A percentile compares a stretch with the other conserved stretches of the same genome.
Evolutionary conservation across 2,329 filamentous ascomycete species (phyloP).

Genomic region (Metarhizium guizhouense): DNA sequence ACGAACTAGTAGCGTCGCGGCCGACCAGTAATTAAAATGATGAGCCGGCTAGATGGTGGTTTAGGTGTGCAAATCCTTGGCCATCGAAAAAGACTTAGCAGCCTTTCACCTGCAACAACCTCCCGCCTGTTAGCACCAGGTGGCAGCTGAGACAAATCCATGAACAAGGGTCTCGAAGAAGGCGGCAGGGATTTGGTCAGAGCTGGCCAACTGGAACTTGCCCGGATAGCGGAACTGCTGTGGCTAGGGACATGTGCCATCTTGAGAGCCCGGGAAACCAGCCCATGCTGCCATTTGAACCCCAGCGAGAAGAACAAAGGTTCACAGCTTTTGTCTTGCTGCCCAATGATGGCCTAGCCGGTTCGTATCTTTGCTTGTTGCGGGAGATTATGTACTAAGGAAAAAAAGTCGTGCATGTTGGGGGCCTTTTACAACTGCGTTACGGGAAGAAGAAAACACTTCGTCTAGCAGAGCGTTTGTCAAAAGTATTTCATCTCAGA

Average conservation of each 20-base stretch:
- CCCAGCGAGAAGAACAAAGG: slow-evolving; percentile 8
- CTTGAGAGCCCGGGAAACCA: not conserved
- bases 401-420: not conserved
- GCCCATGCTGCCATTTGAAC: slow-evolving; percentile 7
- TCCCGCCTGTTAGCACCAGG: not conserved
- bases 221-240: slow-evolving; percentile 25
- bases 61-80: not conserved
- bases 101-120: not conserved
- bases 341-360: slow-evolving; percentile 18
- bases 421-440: not conserved
- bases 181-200: slow-evolving; percentile 14
- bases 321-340: slow-evolving; percentile 16
- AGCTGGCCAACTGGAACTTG: slow-evolving; percentile 36
- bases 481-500: not conserved
- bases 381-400: not conserved
- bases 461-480: not conserved
- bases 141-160: not conserved
- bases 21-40: too few relatives aligned
- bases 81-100: not conserved
- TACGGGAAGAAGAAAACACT: not conserved
- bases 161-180: slow-evolving; percentile 3
- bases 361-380: slow-evolving; percentile 16
- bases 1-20: too few relatives aligned
- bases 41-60: not conserved
- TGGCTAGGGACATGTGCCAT: not conserved